Evolutionary conservation across 371 early-diverging fungal species (phyloP).

Genomic region (Coemansia sp.): DNA sequence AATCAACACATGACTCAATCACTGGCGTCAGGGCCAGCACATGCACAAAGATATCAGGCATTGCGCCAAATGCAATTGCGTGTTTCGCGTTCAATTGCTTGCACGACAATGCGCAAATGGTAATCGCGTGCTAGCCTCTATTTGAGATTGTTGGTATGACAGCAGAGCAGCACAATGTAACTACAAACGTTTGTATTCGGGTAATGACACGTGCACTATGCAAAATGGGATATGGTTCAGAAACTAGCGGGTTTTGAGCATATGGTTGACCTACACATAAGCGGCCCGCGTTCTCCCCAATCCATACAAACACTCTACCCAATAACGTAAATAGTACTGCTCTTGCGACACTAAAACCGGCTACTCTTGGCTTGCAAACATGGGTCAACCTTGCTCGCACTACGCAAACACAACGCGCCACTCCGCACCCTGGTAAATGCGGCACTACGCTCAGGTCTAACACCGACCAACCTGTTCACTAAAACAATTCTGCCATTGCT

Average conservation of each 20-base stretch:
- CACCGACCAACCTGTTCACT: constrained; percentile 64
- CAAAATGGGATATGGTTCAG: constrained; percentile 8
- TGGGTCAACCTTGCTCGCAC: constrained; percentile 39
- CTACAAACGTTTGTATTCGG: constrained; percentile 40
- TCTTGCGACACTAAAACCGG: neutral
- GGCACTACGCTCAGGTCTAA: constrained; percentile 58
- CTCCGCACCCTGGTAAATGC: constrained; percentile 37
- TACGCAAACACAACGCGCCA: constrained; percentile 55
- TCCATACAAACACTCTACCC: neutral
- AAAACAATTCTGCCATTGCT: constrained; percentile 65
- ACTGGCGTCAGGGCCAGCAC: constrained; percentile 17
- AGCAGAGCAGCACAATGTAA: constrained; percentile 3
- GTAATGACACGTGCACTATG: constrained; percentile 16
- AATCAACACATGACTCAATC: neutral
- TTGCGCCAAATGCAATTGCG: constrained; percentile 8
- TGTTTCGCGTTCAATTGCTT: constrained; percentile 39
- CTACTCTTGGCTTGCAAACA: constrained; percentile 6
- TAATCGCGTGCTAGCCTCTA: constrained; percentile 7
- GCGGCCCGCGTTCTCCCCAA: constrained; percentile 5
- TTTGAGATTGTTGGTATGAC: constrained; percentile 9
- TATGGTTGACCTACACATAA: constrained; percentile 20
- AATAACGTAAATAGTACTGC: neutral
- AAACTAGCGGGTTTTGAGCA: constrained; percentile 25
- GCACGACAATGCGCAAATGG: constrained; percentile 1
- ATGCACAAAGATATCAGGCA: constrained; percentile 16